Conservation (phyloP, 2,329 filamentous ascomycete species). For the Neofusicoccum umdonicola region DNA sequence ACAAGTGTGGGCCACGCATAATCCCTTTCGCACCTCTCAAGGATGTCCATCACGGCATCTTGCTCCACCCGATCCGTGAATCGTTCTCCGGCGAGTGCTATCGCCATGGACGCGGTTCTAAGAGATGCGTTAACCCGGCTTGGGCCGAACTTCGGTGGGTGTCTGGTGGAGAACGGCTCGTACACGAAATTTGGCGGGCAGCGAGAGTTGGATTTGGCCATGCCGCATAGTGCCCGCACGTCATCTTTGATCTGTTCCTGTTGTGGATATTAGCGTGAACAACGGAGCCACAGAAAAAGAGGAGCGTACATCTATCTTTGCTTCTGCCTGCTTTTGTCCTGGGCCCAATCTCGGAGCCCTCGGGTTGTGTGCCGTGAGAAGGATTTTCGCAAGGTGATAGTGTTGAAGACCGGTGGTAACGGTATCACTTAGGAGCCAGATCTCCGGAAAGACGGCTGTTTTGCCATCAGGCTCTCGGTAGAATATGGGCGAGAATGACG, state of each 20-base stretch:
- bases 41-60: constrained; percentile 47
- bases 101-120: constrained; percentile 30
- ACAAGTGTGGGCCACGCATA: constrained; percentile 54
- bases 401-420: constrained; percentile 61
- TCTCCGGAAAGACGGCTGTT: constrained; percentile 54
- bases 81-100: constrained; percentile 45
- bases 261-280: background rate
- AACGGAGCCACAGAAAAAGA: background rate
- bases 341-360: constrained; percentile 51
- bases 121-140: constrained; percentile 9
- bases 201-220: constrained; percentile 56
- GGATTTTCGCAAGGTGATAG: constrained; percentile 57
- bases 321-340: constrained; percentile 37
- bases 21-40: constrained; percentile 49
- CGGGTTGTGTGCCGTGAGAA: constrained; percentile 58
- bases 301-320: constrained; percentile 42
- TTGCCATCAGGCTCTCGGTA: constrained; percentile 38
- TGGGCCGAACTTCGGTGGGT: constrained; percentile 6
- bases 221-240: constrained; percentile 57
- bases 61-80: constrained; percentile 49
- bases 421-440: constrained; percentile 58
- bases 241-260: constrained; percentile 47
- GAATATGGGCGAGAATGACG: constrained; percentile 57
- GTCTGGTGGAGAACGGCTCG: constrained; percentile 21
- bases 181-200: constrained; percentile 55